Evolutionary conservation across 2,329 filamentous ascomycete genomes (phyloP).

Genomic region (Cytospora mali): DNA sequence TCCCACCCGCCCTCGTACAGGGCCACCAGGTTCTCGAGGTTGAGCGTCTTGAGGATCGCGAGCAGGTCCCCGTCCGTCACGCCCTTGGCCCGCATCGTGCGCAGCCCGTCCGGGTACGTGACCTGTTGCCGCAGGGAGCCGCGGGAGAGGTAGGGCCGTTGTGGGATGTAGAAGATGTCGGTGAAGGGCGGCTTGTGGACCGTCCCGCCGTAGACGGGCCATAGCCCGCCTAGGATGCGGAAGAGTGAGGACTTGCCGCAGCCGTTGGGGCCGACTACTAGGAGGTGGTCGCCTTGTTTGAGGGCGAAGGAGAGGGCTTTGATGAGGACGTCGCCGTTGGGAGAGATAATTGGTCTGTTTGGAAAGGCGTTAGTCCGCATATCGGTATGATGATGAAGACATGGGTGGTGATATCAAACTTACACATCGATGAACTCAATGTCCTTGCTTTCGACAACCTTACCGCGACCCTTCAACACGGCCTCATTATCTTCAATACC

Average conservation of each 20-base stretch:
- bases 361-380: neutral
- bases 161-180: constrained; percentile 97
- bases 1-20: constrained; percentile 82
- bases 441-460: constrained; percentile 77
- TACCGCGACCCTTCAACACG: constrained; percentile 80
- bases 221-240: constrained; percentile 91
- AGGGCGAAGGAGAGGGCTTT: constrained; percentile 85
- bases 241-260: constrained; percentile 97
- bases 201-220: constrained; percentile 95
- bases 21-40: constrained; percentile 80
- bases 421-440: constrained; percentile 85
- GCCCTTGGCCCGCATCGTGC: constrained; percentile 83
- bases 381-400: neutral
- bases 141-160: constrained; percentile 88
- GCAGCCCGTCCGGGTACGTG: constrained; percentile 88
- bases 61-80: constrained; percentile 81
- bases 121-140: constrained; percentile 95
- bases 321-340: constrained; percentile 92
- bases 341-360: constrained; percentile 81
- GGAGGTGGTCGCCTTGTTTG: constrained; percentile 81
- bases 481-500: constrained; percentile 80
- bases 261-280: constrained; percentile 95
- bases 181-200: constrained; percentile 90
- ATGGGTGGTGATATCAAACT: constrained; percentile 36
- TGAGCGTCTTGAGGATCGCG: constrained; percentile 74